Evolutionary conservation across 768 basidiomycete species (phyloP).

Genomic region (Boletellus sp.): DNA sequence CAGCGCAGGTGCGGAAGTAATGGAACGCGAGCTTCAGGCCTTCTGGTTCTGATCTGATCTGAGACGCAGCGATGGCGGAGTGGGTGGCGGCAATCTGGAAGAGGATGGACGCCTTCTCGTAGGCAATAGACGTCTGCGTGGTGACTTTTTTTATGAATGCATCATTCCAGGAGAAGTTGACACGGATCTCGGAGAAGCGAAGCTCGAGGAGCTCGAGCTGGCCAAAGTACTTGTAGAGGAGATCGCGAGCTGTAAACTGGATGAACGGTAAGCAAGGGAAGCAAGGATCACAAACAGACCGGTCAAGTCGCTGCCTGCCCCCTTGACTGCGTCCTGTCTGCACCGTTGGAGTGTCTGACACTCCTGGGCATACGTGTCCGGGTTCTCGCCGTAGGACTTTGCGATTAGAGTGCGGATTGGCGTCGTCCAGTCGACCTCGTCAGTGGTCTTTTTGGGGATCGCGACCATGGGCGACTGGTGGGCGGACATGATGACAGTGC

Average conservation of each 20-base stretch:
- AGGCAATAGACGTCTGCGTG: constrained; percentile 94
- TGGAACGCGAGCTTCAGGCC: constrained; percentile 92
- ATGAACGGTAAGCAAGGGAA: background rate
- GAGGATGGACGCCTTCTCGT: constrained; percentile 95
- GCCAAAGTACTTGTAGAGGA: constrained; percentile 99
- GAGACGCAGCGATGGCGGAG: constrained; percentile 82
- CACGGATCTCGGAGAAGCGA: constrained; percentile 93
- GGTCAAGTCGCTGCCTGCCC: constrained; percentile 94
- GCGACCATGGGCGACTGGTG: constrained; percentile 86
- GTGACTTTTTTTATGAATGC: constrained; percentile 94
- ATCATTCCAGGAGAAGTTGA: constrained; percentile 95
- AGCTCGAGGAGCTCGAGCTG: constrained; percentile 96
- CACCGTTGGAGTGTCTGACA: constrained; percentile 83
- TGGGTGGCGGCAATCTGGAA: constrained; percentile 96
- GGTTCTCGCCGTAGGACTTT: constrained; percentile 90
- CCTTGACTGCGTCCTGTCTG: constrained; percentile 92
- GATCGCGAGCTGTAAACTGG: constrained; percentile 64
- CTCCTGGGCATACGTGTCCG: constrained; percentile 84
- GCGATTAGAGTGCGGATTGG: constrained; percentile 84
- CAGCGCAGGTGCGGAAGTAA: constrained; percentile 85
- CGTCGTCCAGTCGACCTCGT: constrained; percentile 94
- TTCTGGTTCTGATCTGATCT: constrained; percentile 85
- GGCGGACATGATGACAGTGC: constrained; percentile 53
- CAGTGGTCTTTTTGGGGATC: constrained; percentile 91
- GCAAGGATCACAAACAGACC: constrained; percentile 44